These are phyloP conservation scores for Lipomyces mesembrius DNA, from an alignment of 805 yeast species.

Conservation along the genomic window DNA sequence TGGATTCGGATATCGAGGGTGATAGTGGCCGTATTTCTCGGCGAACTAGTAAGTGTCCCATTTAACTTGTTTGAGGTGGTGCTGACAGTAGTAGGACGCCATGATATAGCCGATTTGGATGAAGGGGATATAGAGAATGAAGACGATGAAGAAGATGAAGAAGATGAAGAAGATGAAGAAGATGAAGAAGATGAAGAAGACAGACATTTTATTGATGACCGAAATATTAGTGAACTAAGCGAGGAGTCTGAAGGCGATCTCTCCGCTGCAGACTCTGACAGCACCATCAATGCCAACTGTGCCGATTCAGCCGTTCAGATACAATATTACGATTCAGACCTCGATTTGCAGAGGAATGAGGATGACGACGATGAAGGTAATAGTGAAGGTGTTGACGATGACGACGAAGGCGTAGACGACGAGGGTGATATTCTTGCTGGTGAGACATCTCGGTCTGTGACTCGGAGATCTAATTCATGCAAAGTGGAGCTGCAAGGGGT, in stretches of 20 bases:
- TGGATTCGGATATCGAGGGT: neutral
- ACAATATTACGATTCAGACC: slow-evolving; percentile 2
- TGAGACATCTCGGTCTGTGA: neutral
- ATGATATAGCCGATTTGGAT: neutral
- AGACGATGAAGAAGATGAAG: slow-evolving; percentile 3
- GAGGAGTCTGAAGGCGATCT: neutral
- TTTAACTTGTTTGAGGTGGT: neutral
- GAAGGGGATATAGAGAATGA: slow-evolving; percentile 9
- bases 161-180: slow-evolving; percentile 8
- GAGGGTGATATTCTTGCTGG: neutral
- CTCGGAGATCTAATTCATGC: neutral
- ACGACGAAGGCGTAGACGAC: slow-evolving; percentile 7
- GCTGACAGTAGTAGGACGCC: neutral
- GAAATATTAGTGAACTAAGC: slow-evolving; percentile 6
- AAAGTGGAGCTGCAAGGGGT: neutral
- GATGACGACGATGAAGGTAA: slow-evolving; percentile 9
- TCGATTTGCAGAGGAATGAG: slow-evolving; percentile 4
- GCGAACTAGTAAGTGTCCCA: neutral
- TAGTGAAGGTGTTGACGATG: slow-evolving; percentile 11
- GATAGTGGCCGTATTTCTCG: slow-evolving; percentile 5
- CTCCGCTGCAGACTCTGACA: neutral
- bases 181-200: slow-evolving; percentile 19
- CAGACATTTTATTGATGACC: slow-evolving; percentile 18
- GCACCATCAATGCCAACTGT: neutral
- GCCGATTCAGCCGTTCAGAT: neutral